A percentile compares a stretch with the other conserved stretches of the same genome.
Conservation (phyloP, 2,329 filamentous ascomycete species). For the Calonectria fujianensis region DNA sequence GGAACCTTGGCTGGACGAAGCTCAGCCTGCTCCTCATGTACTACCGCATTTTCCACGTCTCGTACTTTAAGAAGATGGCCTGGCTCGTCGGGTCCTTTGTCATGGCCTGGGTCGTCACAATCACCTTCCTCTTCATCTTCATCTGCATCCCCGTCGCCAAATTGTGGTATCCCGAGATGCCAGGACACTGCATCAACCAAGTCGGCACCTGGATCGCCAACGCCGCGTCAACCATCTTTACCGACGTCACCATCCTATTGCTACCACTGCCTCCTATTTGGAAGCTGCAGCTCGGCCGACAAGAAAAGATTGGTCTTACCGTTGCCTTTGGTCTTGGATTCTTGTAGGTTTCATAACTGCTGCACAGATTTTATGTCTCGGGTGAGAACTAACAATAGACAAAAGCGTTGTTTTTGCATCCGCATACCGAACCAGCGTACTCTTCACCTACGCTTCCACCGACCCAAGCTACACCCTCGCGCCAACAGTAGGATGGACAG, state of each 20-base stretch:
- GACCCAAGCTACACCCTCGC: conserved; percentile 69
- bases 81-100: conserved; percentile 65
- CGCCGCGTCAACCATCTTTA: conserved; percentile 67
- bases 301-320: conserved; percentile 66
- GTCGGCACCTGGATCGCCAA: conserved; percentile 71
- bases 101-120: conserved; percentile 67
- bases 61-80: conserved; percentile 64
- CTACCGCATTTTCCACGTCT: conserved; percentile 69
- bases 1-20: conserved; percentile 70
- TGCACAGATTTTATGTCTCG: background rate
- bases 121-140: conserved; percentile 71
- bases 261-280: conserved; percentile 68
- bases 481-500: conserved; percentile 67
- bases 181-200: conserved; percentile 69
- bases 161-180: conserved; percentile 67
- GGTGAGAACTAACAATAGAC: conserved; percentile 10
- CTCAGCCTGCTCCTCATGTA: conserved; percentile 71
- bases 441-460: conserved; percentile 64
- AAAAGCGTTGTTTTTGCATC: conserved; percentile 69
- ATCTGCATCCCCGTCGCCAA: conserved; percentile 71
- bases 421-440: conserved; percentile 67
- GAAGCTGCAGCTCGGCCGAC: conserved; percentile 63
- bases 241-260: conserved; percentile 66
- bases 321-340: conserved; percentile 67
- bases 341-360: conserved; percentile 59